phyloP scores from a whole-genome alignment of 176 grass and related monocot genomes.

The Phyllostachys edulis region DNA sequence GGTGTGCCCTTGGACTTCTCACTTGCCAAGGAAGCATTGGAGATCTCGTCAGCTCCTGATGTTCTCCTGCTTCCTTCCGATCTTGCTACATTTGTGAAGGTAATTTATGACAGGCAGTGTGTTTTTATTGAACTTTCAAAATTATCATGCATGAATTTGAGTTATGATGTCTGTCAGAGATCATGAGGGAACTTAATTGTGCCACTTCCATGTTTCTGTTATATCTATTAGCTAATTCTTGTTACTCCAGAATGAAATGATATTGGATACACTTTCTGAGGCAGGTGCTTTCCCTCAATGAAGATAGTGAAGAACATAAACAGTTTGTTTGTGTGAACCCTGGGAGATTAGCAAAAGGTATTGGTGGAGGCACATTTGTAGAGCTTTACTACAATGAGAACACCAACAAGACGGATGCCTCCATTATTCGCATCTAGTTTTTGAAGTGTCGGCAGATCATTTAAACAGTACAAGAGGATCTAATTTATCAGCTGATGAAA shows the following conservation, averaged over 20 bases:
- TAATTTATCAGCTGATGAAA: not conserved
- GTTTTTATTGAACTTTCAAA: constrained; percentile 10
- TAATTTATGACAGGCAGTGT: constrained; percentile 19
- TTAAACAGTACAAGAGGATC: not conserved
- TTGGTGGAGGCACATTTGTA: constrained; percentile 86
- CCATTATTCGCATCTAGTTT: constrained; percentile 75
- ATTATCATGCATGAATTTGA: constrained; percentile 10
- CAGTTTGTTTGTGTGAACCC: constrained; percentile 76
- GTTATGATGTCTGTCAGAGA: not conserved
- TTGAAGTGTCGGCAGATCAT: not conserved
- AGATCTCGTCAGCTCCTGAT: constrained; percentile 65
- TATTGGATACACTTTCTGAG: constrained; percentile 21
- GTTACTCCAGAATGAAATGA: constrained; percentile 28
- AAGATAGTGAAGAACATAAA: constrained; percentile 34
- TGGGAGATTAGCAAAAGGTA: constrained; percentile 86
- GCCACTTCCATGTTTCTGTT: not conserved
- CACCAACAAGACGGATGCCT: constrained; percentile 47
- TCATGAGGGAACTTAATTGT: not conserved
- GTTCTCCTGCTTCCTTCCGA: constrained; percentile 86
- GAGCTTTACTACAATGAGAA: constrained; percentile 71
- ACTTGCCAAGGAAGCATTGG: constrained; percentile 70
- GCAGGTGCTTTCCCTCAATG: constrained; percentile 60
- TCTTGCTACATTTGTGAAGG: constrained; percentile 93
- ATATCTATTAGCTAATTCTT: not conserved
- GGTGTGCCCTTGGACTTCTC: constrained; percentile 86